phyloP scores from a whole-genome alignment of 306 rosid genomes.

The Casuarina cunninghamiana region DNA sequence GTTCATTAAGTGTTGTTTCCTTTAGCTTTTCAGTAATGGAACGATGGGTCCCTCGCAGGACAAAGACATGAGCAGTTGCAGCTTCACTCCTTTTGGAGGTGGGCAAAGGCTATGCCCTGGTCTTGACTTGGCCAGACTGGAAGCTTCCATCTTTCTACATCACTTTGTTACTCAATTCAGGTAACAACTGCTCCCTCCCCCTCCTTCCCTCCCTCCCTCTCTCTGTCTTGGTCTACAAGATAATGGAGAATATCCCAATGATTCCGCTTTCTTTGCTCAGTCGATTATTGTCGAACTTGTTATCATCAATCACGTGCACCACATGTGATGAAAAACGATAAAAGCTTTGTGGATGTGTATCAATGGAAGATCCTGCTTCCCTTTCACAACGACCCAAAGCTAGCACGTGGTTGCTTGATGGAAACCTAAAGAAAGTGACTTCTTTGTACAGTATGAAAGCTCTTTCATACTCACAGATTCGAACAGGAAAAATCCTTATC shows the following conservation, averaged over 20 bases:
- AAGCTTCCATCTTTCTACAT: constrained; percentile 82
- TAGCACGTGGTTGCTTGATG: background rate
- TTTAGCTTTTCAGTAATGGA: constrained; percentile 21
- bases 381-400: background rate
- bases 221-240: too few relatives aligned
- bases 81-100: constrained; percentile 96
- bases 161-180: constrained; percentile 87
- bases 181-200: constrained; percentile 35
- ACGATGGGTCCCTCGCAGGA: constrained; percentile 41
- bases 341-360: background rate
- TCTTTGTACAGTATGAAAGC: background rate
- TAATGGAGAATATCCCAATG: background rate
- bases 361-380: background rate
- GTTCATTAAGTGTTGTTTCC: background rate
- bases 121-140: constrained; percentile 87
- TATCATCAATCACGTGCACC: background rate
- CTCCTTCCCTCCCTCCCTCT: too few relatives aligned
- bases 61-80: constrained; percentile 64
- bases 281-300: background rate
- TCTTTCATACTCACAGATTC: background rate
- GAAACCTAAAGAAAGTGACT: constrained; percentile 3
- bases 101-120: constrained; percentile 97
- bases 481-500: background rate
- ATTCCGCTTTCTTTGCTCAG: background rate
- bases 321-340: background rate